Evolutionary conservation across 257 asterid species (phyloP).

Genomic region (Lycium ferocissimum): DNA sequence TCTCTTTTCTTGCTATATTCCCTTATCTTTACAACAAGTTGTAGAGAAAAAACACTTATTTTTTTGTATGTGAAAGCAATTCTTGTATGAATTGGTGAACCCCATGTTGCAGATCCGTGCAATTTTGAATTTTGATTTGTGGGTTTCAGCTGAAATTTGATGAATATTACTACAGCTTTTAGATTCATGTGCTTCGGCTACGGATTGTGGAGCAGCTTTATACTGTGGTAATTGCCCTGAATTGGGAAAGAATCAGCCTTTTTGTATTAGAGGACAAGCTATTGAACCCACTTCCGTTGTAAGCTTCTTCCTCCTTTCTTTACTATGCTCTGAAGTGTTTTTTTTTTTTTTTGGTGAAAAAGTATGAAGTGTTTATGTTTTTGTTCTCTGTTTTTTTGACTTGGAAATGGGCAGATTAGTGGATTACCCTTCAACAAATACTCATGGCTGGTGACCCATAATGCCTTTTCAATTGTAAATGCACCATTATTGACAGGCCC

Average conservation of each 20-base stretch:
- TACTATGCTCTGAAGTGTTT: conserved; percentile 3
- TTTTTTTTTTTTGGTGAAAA: neutral
- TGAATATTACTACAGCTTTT: conserved; percentile 58
- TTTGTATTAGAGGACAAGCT: conserved; percentile 92
- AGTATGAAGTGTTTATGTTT: neutral
- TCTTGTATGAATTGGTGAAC: conserved; percentile 2
- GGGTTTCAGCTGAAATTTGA: conserved; percentile 40
- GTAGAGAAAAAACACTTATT: too few relatives aligned
- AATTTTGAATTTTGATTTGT: conserved; percentile 12
- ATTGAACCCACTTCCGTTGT: conserved; percentile 73
- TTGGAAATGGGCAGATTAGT: conserved; percentile 52
- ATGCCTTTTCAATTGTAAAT: conserved; percentile 89
- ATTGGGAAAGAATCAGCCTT: conserved; percentile 71
- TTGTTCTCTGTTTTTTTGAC: neutral
- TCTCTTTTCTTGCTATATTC: neutral
- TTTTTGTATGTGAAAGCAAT: neutral
- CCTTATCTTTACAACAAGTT: neutral
- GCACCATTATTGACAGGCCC: conserved; percentile 80
- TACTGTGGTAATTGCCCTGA: conserved; percentile 93
- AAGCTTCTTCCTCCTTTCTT: conserved; percentile 32
- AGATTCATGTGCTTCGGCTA: conserved; percentile 70
- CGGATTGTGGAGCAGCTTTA: conserved; percentile 79
- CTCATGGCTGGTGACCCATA: conserved; percentile 94
- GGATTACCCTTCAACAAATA: conserved; percentile 96
- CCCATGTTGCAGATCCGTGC: conserved; percentile 43